Conservation (phyloP, 1,284 basidiomycete genomes). For the Wolfiporia cocos region DNA sequence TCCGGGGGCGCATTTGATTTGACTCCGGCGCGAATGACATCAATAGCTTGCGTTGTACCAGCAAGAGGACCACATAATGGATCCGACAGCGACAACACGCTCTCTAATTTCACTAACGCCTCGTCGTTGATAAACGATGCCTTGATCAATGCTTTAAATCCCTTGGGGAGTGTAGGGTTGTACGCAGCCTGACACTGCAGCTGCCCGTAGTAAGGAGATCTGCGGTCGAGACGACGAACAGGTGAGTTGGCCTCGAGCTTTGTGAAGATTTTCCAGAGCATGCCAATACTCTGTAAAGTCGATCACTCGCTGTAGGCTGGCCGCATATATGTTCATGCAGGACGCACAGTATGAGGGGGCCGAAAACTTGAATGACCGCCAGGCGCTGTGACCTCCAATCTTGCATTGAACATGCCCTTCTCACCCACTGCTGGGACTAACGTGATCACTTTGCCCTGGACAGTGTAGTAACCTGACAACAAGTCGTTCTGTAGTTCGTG, state of each 20-base stretch:
- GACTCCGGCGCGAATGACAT: constrained; percentile 62
- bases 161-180: constrained; percentile 33
- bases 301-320: too few relatives aligned
- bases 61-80: constrained; percentile 32
- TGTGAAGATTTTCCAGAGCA: constrained; percentile 44
- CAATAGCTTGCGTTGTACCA: constrained; percentile 65
- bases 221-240: constrained; percentile 26
- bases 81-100: constrained; percentile 26
- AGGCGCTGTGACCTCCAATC: constrained; percentile 41
- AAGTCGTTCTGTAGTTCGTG: too few relatives aligned
- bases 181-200: constrained; percentile 38
- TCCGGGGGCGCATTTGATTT: constrained; percentile 56
- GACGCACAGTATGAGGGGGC: constrained; percentile 46
- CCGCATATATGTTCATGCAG: too few relatives aligned
- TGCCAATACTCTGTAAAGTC: constrained; percentile 55
- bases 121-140: constrained; percentile 31
- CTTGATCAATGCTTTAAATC: constrained; percentile 32
- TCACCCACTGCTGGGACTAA: constrained; percentile 51
- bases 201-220: constrained; percentile 20
- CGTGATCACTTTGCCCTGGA: constrained; percentile 32
- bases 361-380: constrained; percentile 68
- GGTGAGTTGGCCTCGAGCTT: constrained; percentile 46
- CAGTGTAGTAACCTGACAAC: constrained; percentile 25
- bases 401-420: constrained; percentile 61
- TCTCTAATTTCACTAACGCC: constrained; percentile 36